Base-by-base conservation (phyloP, 257 asterid genomes). In the Salvia rosmarinus region DNA sequence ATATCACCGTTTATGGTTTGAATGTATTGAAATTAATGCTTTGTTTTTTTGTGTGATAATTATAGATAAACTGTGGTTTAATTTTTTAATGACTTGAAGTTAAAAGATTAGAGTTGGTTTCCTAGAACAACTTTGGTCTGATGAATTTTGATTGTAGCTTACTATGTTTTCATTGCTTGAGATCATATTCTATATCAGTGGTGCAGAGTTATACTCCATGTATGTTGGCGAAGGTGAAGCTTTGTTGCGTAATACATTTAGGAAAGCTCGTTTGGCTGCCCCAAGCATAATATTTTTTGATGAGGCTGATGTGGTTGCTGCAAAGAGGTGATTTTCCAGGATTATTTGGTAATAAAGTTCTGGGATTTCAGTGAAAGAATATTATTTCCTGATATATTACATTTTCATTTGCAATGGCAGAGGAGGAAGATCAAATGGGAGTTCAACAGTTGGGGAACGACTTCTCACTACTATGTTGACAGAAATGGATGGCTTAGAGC, bases 221-320 rank as follows among this genome's bases (percentile, higher is more conserved):
- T 94, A 94, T 69, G 98, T 94, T 75, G 99, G 99, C 51, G 99
- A 94, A 75, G 99, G 99, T 39, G 99, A 94, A 86, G 93, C 98
- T 68, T 81, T 94, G 66, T 61, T 94, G 82, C 96, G 99, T 23
- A 87, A 88, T 68, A 87, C 93, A 28, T 94, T 94, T 74, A 86
- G 89, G 19, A 88, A 90, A 85, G 99, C 99, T 61, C 88, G 93
- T 52, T 96, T 94, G 83, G 96, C 96, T 54, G 89, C 99, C 32
- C 99, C 99, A 55, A 94, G 99, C 88, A 91, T 94, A 71, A 84
- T 94, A 67, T 94, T 94, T 75, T 91, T 94, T 49, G 99, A 94
- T 16, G 99, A 94, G 80, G 98, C 95, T 60, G 99, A 94, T 72
- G 93, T 87, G 25, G 87, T 91, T 73, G 99, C 93, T 75, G 92